Evolutionary conservation across 2,329 filamentous ascomycete species (phyloP).

Genomic region (Penicillium sp.): DNA sequence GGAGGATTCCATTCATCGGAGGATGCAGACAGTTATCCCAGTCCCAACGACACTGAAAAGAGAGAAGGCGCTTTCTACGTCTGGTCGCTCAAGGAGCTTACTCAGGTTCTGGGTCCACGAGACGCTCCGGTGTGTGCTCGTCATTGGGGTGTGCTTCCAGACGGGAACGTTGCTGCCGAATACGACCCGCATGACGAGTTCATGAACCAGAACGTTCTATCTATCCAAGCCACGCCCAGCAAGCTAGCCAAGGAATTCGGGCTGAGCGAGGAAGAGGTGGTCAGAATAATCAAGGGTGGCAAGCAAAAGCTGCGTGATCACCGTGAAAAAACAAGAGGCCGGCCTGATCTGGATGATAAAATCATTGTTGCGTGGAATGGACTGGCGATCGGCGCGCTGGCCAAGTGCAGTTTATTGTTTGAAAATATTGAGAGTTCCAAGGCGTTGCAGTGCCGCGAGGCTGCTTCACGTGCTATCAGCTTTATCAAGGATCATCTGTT

Average conservation of each 20-base stretch:
- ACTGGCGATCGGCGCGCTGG: conserved; percentile 80
- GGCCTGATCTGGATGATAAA: conserved; percentile 83
- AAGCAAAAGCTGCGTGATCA: conserved; percentile 70
- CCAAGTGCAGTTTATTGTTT: conserved; percentile 73
- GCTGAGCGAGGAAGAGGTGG: conserved; percentile 69
- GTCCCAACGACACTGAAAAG: conserved; percentile 75
- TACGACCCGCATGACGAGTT: conserved; percentile 93
- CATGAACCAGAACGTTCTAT: conserved; percentile 87
- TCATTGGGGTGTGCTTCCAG: conserved; percentile 80
- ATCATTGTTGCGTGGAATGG: conserved; percentile 88
- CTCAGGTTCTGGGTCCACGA: conserved; percentile 70
- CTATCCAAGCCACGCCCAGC: conserved; percentile 67
- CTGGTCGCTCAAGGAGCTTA: conserved; percentile 88
- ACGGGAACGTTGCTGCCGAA: conserved; percentile 81
- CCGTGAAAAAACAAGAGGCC: conserved; percentile 72
- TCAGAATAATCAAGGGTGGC: conserved; percentile 67
- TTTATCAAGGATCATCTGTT: conserved; percentile 79
- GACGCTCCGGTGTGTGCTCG: conserved; percentile 75
- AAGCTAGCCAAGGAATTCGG: conserved; percentile 76
- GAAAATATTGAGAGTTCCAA: conserved; percentile 60
- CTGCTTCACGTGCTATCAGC: conserved; percentile 68
- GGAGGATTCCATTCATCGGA: conserved; percentile 88
- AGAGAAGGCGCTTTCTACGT: conserved; percentile 92
- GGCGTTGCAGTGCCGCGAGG: conserved; percentile 63
- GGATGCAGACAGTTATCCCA: conserved; percentile 81